Evolutionary conservation across 148 eudicot genomes (phyloP).

Genomic region (Spergularia bocconei): DNA sequence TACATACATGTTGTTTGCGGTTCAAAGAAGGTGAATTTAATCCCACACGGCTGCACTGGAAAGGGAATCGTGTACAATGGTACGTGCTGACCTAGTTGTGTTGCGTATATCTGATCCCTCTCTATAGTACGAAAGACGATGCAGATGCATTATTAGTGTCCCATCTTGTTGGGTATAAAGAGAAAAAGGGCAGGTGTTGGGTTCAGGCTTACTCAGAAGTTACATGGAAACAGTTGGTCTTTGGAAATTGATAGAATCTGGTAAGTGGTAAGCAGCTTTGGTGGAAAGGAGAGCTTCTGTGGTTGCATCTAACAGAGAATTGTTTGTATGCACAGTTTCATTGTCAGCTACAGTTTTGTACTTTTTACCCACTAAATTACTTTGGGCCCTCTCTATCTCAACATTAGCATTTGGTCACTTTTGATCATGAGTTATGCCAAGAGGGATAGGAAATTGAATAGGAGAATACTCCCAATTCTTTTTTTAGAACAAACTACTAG

Average conservation of each 20-base stretch:
- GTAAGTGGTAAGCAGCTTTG: background rate
- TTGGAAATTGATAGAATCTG: background rate
- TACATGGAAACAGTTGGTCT: background rate
- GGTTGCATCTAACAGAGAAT: too few species aligned
- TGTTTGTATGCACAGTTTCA: too few species aligned
- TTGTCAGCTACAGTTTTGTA: too few species aligned
- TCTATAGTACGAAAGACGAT: background rate
- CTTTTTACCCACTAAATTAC: too few species aligned
- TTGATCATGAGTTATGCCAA: too few species aligned
- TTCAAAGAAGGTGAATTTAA: too few species aligned
- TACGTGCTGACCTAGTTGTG: background rate
- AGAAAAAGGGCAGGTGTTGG: background rate
- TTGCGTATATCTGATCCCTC: background rate
- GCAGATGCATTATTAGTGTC: background rate
- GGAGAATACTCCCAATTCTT: too few species aligned
- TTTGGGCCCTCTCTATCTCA: background rate
- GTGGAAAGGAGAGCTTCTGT: background rate
- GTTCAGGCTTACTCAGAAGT: background rate
- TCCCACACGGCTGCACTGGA: too few species aligned
- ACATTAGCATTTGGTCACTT: background rate
- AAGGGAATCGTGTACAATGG: too few species aligned
- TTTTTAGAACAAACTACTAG: too few species aligned
- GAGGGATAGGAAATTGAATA: too few species aligned
- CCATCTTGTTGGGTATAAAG: background rate
- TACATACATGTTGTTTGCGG: too few species aligned